Evolutionary conservation across 176 grass and related monocot species (phyloP).

Genomic region (Olyra latifolia): DNA sequence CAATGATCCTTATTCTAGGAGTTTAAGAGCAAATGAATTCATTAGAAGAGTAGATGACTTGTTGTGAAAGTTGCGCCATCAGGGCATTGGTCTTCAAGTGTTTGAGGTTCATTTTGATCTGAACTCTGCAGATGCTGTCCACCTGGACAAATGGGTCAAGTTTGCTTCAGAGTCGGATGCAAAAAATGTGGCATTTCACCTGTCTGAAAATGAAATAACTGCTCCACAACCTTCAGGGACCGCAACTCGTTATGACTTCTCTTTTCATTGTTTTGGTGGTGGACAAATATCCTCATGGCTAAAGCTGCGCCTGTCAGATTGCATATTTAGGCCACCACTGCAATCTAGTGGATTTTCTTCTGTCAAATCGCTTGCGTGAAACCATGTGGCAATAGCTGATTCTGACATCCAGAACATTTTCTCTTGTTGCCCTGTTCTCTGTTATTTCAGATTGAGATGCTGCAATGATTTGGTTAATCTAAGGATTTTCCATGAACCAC

Average conservation of each 20-base stretch:
- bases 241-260: constrained; percentile 8
- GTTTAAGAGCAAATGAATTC: neutral
- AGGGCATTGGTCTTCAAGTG: neutral
- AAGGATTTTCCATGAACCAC: constrained; percentile 4
- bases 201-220: neutral
- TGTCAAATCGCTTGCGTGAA: no score
- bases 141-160: constrained; percentile 26
- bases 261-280: neutral
- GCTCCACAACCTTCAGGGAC: neutral
- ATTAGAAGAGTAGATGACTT: neutral
- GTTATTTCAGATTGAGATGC: neutral
- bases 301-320: neutral
- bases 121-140: no score
- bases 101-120: constrained; percentile 5
- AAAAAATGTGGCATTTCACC: neutral
- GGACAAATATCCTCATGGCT: neutral
- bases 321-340: constrained; percentile 5
- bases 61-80: neutral
- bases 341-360: no score
- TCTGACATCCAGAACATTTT: constrained; percentile 9
- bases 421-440: constrained; percentile 17
- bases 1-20: neutral
- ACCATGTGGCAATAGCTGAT: neutral
- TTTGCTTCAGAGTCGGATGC: neutral
- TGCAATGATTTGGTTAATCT: neutral